phyloP scores from a whole-genome alignment of 495 filamentous ascomycete genomes.

The Podospora tetraspora region DNA sequence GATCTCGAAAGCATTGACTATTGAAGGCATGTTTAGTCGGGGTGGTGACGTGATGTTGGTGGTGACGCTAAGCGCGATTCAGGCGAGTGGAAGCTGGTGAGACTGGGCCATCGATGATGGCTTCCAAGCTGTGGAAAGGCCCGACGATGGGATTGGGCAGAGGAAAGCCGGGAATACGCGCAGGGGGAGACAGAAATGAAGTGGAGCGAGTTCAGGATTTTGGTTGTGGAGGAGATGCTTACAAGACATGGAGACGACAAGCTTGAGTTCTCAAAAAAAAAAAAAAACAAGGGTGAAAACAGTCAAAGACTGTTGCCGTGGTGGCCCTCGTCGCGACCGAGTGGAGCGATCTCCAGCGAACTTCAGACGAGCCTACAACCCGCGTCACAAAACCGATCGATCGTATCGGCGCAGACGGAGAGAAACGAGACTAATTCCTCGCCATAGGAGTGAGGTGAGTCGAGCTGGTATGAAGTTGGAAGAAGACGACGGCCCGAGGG shows the following conservation, averaged over 20 bases:
- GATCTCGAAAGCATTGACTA: conserved; percentile 7
- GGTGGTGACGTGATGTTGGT: neutral
- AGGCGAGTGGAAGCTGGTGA: neutral
- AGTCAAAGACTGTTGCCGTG: neutral
- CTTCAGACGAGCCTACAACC: neutral
- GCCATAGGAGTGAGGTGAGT: neutral
- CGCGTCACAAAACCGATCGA: neutral
- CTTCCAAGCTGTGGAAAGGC: neutral
- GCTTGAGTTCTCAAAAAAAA: neutral
- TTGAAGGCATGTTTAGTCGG: neutral
- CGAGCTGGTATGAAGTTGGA: neutral
- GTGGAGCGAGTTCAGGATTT: neutral
- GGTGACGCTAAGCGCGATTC: neutral
- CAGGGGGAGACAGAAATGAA: neutral
- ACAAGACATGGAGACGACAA: neutral
- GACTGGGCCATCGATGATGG: neutral
- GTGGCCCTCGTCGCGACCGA: neutral
- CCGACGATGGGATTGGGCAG: neutral
- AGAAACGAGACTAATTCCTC: neutral
- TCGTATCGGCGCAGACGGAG: neutral
- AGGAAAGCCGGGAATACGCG: neutral
- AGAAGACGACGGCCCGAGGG: neutral
- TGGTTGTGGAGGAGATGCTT: neutral
- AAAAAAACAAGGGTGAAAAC: neutral
- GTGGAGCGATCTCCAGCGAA: neutral